phyloP scores from a whole-genome alignment of 2,329 filamentous ascomycete genomes.

The Chlorencoelia australis region DNA sequence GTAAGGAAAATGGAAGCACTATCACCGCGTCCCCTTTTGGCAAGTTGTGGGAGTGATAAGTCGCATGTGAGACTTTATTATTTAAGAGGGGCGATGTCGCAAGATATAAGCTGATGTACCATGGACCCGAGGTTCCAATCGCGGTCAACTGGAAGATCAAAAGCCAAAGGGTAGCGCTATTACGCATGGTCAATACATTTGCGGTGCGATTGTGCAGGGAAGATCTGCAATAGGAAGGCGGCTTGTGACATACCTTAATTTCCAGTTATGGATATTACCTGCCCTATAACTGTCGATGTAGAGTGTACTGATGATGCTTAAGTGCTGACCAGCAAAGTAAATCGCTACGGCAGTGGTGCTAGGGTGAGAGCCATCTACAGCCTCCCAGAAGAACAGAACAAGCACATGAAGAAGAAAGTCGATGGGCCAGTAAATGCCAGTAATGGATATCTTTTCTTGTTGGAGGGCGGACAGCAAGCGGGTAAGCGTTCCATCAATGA shows the following conservation, averaged over 20 bases:
- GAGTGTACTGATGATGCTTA: neutral
- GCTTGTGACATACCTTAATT: too few species aligned
- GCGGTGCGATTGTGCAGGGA: neutral
- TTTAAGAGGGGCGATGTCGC: too few species aligned
- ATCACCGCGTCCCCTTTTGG: too few species aligned
- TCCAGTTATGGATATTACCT: neutral
- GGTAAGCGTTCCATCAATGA: too few species aligned
- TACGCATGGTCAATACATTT: neutral
- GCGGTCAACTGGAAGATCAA: neutral
- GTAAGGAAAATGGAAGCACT: too few species aligned
- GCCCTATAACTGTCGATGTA: neutral
- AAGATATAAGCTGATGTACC: too few species aligned
- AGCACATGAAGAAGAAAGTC: neutral
- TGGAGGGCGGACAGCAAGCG: too few species aligned
- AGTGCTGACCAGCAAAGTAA: neutral
- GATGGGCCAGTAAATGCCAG: neutral
- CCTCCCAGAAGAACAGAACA: neutral
- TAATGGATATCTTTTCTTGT: too few species aligned
- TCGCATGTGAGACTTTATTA: too few species aligned
- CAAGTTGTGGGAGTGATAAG: too few species aligned
- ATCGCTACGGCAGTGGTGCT: neutral
- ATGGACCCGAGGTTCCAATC: too few species aligned
- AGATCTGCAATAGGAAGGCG: too few species aligned
- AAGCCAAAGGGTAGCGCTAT: neutral
- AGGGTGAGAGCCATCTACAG: neutral